Percentiles rank a stretch among this genome's conserved stretches.
These are phyloP conservation scores for Lupinus albus DNA, from an alignment of 306 rosid species.

Conservation along the genomic window DNA sequence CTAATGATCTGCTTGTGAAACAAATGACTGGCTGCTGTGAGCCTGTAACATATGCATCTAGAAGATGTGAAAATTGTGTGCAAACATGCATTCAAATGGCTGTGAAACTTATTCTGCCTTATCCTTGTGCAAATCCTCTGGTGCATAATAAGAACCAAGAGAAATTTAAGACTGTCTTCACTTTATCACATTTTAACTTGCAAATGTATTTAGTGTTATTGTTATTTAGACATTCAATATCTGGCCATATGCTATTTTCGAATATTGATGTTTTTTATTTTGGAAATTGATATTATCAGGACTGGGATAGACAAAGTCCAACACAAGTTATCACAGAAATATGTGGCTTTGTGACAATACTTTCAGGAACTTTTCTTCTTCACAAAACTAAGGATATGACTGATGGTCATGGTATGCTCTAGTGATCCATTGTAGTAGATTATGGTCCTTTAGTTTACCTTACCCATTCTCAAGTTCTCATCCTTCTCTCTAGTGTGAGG, in stretches of 20 bases:
- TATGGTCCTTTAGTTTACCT: constrained; percentile 8
- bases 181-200: not conserved
- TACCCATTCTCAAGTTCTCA: not conserved
- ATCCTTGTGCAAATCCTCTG: not conserved
- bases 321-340: constrained; percentile 96
- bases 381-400: constrained; percentile 97
- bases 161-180: not conserved
- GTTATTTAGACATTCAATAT: too few relatives aligned
- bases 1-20: not conserved
- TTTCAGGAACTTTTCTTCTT: constrained; percentile 98
- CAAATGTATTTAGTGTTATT: too few relatives aligned
- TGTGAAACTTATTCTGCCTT: not conserved
- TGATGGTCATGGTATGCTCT: constrained; percentile 86
- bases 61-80: constrained; percentile 2
- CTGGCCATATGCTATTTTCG: not conserved
- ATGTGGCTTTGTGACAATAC: constrained; percentile 99
- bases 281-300: constrained; percentile 59
- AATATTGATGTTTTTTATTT: constrained; percentile 31
- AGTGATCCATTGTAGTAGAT: constrained; percentile 6
- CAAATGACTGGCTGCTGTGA: not conserved
- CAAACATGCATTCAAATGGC: not conserved
- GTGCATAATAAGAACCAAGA: not conserved
- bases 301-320: constrained; percentile 99
- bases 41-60: constrained; percentile 17
- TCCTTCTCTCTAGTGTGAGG: constrained; percentile 3